phyloP scores from a whole-genome alignment of 441 rosid genomes.

The Metrosideros polymorpha region DNA sequence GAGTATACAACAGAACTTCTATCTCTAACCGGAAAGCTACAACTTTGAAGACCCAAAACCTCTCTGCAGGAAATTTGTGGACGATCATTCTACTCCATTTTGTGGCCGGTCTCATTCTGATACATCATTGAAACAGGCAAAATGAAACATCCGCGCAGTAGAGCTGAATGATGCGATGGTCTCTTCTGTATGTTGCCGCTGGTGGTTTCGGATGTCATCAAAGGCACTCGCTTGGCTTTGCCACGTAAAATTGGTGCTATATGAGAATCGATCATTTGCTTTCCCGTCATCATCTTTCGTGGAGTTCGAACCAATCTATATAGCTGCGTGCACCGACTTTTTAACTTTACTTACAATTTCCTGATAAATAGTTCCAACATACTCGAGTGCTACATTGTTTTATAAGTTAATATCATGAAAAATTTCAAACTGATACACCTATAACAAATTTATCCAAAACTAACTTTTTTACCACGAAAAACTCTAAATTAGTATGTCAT shows the following conservation, averaged over 20 bases:
- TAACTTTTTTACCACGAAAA: too few species aligned
- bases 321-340: neutral
- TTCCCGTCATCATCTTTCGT: neutral
- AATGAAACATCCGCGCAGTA: neutral
- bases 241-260: neutral
- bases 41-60: neutral
- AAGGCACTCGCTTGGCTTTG: neutral
- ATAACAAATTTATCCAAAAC: too few species aligned
- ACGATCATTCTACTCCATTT: neutral
- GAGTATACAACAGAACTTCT: neutral
- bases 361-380: neutral
- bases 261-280: neutral
- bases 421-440: too few species aligned
- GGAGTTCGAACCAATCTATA: neutral
- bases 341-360: neutral
- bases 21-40: neutral
- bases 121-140: neutral
- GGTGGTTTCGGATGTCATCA: neutral
- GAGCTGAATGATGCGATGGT: neutral
- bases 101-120: neutral
- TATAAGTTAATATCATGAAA: too few species aligned
- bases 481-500: too few species aligned
- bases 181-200: neutral
- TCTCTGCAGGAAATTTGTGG: neutral
- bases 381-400: neutral